Base-by-base conservation (phyloP, 371 early-diverging fungal genomes). In the Mucor velutinosus region DNA sequence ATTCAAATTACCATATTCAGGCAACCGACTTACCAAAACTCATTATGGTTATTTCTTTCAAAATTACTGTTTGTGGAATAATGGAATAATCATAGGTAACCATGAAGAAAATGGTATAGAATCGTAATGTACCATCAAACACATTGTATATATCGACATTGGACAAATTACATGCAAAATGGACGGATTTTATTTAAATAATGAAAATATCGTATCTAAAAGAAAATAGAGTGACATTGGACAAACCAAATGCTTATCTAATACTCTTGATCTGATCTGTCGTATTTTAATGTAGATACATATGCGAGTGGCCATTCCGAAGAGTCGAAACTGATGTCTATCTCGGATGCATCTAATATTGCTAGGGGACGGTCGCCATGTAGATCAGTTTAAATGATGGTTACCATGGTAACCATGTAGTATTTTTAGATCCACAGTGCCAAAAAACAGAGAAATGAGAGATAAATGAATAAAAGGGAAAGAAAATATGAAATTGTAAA, bases 21-120 rank as follows among this genome's bases (percentile, higher is more conserved):
- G 55, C 37, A 66, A 60, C 53, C 39, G 55, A 41, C 60, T 60
- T 35, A 41, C 29, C 55, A 53, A 53, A 66, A 39, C 60, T 60
- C 55, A 30, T 66, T 66, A 17, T 60, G 66, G 60, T 53, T 66
- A 66, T 60, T 60, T 59, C 57, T 43, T 51, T n/a, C 10, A 32
- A 59, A 58, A 59, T 47, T 60, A 27, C 66, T 30, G 51, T 51
- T 60, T 60, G 11, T 12, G 51, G 41, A 37, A 21, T 7, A 58
- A 53, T 6, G 6, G 49, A n/a, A 30, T 33, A 58, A 43, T 51
- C 25, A 12, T 51, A 51, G 21, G 51, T 51, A 51, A 51, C 51
- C 51, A 10, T 25, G 8, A 21, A 51, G 21, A 23, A 51, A 37
- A 37, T 37, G 37, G 37, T 37, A 14, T 37, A 37, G 37, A 37